Evolutionary conservation across 2,329 filamentous ascomycete species (phyloP), one percentile per base, ranked within the genome.

Genomic region (Capronia epimyces): DNA sequence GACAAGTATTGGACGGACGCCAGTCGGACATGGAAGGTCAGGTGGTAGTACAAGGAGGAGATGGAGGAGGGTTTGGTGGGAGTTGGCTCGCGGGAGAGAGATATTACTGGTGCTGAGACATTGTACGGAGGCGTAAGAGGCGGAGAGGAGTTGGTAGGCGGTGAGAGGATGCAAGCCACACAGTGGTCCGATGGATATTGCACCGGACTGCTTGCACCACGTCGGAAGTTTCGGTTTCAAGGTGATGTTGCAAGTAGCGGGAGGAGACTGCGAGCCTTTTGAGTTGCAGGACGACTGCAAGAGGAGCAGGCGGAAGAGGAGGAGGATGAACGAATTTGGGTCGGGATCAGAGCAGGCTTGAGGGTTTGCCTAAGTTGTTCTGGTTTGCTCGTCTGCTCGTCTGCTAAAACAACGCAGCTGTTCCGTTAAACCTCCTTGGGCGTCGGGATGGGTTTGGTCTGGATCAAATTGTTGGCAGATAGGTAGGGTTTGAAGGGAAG

Each of bases 71-170:
- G 31, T 41, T 46, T 32, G 49, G 43, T 25, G 43, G 29, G 45
- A 43, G 31, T 40, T 32, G 20, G 42, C 22, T 37, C 22, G 31
- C 8, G 18, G 15, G 22, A 39, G 20, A 21, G 29, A 43, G 40
- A 50, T 52, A 20, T 57, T 57, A 57, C 54, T 57, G 55, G 55
- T 46, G 49, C 44, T 32, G 25, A 36, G 29, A 43, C 46, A 49
- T 49, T 43, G 41, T 29, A 53, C 47, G 15, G 44, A 48, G 43
- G 43, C 16, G 31, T 42, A 37, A 34, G 51, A 24, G 27, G 46
- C 27, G 41, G 42, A 22, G 46, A 25, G 27, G 42, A 31, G 24
- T 41, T 36, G 21, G 24, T 40, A 45, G 46, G 50, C 50, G 50
- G 50, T 53, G 50, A 49, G 40, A 27, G n/a, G 18, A 9, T 22